phyloP scores from a whole-genome alignment of 257 asterid genomes.

The Eustoma russellianum region DNA sequence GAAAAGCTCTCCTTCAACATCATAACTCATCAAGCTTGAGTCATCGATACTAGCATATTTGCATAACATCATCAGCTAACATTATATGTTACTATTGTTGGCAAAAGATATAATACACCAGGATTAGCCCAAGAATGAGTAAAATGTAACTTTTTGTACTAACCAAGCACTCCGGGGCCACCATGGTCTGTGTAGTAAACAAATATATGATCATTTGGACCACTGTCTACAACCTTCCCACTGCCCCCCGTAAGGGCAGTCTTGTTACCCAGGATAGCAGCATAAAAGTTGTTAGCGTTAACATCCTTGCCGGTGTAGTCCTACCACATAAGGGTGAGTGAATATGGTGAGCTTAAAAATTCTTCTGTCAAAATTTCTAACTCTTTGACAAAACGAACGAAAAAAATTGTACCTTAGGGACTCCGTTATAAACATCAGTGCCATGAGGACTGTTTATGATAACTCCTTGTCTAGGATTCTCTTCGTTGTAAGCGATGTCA shows the following conservation, averaged over 20 bases:
- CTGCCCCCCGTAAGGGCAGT: conserved; percentile 80
- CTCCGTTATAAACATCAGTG: conserved; percentile 78
- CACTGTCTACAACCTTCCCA: conserved; percentile 88
- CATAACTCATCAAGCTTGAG: too few relatives aligned
- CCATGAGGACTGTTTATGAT: conserved; percentile 87
- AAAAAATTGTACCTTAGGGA: conserved; percentile 66
- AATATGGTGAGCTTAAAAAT: conserved; percentile 20
- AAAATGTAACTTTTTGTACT: conserved; percentile 11
- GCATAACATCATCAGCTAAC: too few relatives aligned
- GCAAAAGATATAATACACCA: too few relatives aligned
- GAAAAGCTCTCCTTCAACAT: too few relatives aligned
- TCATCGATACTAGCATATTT: too few relatives aligned
- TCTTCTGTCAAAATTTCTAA: too few relatives aligned
- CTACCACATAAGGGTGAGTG: conserved; percentile 29
- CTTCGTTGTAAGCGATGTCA: conserved; percentile 68
- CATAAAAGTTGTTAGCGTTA: conserved; percentile 55
- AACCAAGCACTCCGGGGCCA: conserved; percentile 94
- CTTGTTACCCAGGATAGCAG: conserved; percentile 79
- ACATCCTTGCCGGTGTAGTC: conserved; percentile 80
- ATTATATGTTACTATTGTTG: too few relatives aligned
- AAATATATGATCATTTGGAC: conserved; percentile 85
- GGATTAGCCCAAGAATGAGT: neutral
- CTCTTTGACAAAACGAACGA: too few relatives aligned
- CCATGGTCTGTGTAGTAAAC: conserved; percentile 89
- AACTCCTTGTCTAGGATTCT: conserved; percentile 86